Evolutionary conservation across 2,329 filamentous ascomycete species (phyloP).

Genomic region (Didymella pinodella): DNA sequence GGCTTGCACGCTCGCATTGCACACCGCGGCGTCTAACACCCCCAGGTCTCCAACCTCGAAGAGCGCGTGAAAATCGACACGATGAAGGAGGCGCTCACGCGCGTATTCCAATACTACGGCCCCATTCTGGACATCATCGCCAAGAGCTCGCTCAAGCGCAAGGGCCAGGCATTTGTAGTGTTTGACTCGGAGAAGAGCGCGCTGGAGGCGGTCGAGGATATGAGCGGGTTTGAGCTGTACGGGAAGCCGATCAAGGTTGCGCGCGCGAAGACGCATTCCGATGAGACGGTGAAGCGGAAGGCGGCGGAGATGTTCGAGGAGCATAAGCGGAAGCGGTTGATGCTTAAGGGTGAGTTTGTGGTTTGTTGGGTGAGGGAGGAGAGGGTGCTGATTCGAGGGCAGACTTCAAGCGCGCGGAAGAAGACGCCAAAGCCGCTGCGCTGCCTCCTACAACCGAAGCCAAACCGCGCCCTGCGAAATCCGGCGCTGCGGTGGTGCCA

Average conservation of each 20-base stretch:
- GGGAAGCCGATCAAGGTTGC: slow-evolving; percentile 88
- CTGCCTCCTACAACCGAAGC: slow-evolving; percentile 62
- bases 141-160: slow-evolving; percentile 88
- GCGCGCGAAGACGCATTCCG: slow-evolving; percentile 82
- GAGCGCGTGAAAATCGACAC: slow-evolving; percentile 86
- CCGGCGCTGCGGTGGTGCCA: slow-evolving; percentile 81
- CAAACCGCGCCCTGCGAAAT: slow-evolving; percentile 67
- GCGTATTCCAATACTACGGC: slow-evolving; percentile 90
- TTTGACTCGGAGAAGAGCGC: slow-evolving; percentile 86
- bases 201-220: slow-evolving; percentile 80
- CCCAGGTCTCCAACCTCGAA: slow-evolving; percentile 79
- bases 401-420: slow-evolving; percentile 82
- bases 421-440: slow-evolving; percentile 80
- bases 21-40: slow-evolving; percentile 23
- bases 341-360: slow-evolving; percentile 97
- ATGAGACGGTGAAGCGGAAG: slow-evolving; percentile 80
- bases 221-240: slow-evolving; percentile 92
- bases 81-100: slow-evolving; percentile 74
- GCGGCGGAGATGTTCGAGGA: slow-evolving; percentile 85
- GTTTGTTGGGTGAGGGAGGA: too few species aligned
- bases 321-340: slow-evolving; percentile 83
- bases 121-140: slow-evolving; percentile 83
- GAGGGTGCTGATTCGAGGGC: too few species aligned
- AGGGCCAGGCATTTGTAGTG: slow-evolving; percentile 94
- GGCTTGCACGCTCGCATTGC: slow-evolving; percentile 29